Conservation (phyloP, 164 flowering plant species). For the Liriodendron chinense region DNA sequence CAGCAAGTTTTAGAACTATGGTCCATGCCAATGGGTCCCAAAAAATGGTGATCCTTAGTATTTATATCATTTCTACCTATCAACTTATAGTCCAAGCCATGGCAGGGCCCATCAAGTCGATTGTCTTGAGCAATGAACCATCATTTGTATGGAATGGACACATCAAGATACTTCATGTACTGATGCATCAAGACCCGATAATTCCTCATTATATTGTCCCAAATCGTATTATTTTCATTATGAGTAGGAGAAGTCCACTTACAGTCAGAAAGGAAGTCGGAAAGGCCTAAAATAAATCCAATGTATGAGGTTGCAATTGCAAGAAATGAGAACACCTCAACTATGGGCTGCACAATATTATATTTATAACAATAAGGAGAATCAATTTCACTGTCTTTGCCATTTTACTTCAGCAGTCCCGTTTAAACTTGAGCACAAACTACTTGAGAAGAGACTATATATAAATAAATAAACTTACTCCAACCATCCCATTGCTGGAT, state of each 20-base stretch:
- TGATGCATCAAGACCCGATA: no score
- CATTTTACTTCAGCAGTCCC: neutral
- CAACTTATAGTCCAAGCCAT: no score
- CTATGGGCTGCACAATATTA: slow-evolving; percentile 65
- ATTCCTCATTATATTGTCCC: neutral
- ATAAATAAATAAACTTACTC: slow-evolving; percentile 44
- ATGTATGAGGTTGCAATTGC: slow-evolving; percentile 93
- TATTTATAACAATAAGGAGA: neutral
- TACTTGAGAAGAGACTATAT: neutral
- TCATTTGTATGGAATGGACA: no score
- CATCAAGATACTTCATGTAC: no score
- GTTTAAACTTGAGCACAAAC: neutral
- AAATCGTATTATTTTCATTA: neutral
- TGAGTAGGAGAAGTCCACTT: slow-evolving; percentile 28
- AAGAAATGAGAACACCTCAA: slow-evolving; percentile 76
- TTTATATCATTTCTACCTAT: no score
- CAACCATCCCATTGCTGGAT: slow-evolving; percentile 66
- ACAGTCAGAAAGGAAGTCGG: slow-evolving; percentile 94
- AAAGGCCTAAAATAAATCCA: slow-evolving; percentile 90
- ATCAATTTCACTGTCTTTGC: neutral
- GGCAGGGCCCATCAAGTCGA: no score
- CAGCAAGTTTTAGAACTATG: no score
- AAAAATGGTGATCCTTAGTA: no score
- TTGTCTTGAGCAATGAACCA: no score
- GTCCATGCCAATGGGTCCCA: no score